Conservation (phyloP, 1,139 yeast species). For the Sugiyamaella novakii region DNA sequence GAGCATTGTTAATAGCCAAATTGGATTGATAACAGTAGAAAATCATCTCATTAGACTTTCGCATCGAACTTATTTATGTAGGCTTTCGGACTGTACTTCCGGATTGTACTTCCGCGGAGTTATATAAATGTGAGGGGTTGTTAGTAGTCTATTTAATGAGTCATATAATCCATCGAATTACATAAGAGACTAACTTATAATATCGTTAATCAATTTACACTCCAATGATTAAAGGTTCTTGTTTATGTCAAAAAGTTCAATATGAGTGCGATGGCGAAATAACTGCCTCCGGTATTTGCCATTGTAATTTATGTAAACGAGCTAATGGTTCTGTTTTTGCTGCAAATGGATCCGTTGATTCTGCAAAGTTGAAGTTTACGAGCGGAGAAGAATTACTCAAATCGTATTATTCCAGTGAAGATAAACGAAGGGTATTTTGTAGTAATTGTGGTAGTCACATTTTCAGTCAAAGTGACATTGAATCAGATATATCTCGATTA, state of each 20-base stretch:
- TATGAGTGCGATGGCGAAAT: slow-evolving; percentile 18
- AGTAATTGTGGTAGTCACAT: slow-evolving; percentile 20
- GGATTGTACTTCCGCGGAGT: too few species aligned
- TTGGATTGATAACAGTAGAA: too few species aligned
- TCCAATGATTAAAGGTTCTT: slow-evolving; percentile 16
- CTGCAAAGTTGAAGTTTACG: slow-evolving; percentile 2
- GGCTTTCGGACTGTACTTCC: too few species aligned
- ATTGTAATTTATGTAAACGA: slow-evolving; percentile 16
- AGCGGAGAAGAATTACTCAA: slow-evolving; percentile 8
- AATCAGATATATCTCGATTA: not conserved
- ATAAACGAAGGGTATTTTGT: slow-evolving; percentile 13
- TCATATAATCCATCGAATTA: too few species aligned
- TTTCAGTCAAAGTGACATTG: slow-evolving; percentile 8
- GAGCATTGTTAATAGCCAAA: too few species aligned
- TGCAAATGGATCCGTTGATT: slow-evolving; percentile 8
- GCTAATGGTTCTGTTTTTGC: slow-evolving; percentile 19
- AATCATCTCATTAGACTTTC: too few species aligned
- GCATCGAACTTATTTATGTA: too few species aligned
- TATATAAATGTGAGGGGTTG: too few species aligned
- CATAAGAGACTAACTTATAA: not conserved
- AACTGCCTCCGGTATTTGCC: slow-evolving; percentile 12
- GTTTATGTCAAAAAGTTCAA: slow-evolving; percentile 13
- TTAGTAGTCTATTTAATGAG: too few species aligned
- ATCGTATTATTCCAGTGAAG: slow-evolving; percentile 1
- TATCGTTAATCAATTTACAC: not conserved